These are phyloP conservation scores for Xylaria polymorpha DNA, from an alignment of 2,329 filamentous ascomycete species.

Conservation along the genomic window DNA sequence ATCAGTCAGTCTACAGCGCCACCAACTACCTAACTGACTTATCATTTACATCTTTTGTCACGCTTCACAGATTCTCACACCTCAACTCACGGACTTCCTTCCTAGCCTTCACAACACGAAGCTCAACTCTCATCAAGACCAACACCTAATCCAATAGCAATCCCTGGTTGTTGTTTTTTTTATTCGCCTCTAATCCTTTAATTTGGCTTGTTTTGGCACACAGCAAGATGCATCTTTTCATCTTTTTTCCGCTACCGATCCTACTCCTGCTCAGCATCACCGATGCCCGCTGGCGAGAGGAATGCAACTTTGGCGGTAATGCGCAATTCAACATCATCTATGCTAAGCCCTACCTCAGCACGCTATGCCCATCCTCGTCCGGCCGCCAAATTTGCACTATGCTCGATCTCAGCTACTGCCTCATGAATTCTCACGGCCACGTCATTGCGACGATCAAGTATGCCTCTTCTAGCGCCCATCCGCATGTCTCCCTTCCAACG, in stretches of 20 bases:
- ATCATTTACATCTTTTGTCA: background rate
- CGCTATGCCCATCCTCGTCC: slow-evolving; percentile 27
- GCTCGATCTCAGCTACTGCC: slow-evolving; percentile 39
- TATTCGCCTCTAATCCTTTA: too few relatives aligned
- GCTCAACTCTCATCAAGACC: background rate
- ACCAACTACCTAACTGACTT: background rate
- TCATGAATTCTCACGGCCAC: slow-evolving; percentile 37
- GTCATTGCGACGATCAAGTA: slow-evolving; percentile 35
- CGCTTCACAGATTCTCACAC: background rate
- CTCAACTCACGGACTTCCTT: background rate
- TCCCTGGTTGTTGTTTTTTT: background rate
- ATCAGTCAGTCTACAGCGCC: background rate
- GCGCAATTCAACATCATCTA: slow-evolving; percentile 32
- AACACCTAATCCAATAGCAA: background rate
- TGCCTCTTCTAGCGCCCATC: background rate
- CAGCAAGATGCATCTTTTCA: slow-evolving; percentile 17
- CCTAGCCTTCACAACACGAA: background rate
- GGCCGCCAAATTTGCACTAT: slow-evolving; percentile 37
- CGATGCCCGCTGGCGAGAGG: slow-evolving; percentile 31
- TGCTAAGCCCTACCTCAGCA: slow-evolving; percentile 32
- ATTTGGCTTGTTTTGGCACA: background rate
- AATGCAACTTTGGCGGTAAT: slow-evolving; percentile 31
- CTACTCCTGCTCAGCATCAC: slow-evolving; percentile 4
- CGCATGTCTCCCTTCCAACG: background rate
- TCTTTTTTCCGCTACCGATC: background rate